Conservation (phyloP, 2,329 filamentous ascomycete species). For the Aureobasidium sp. region DNA sequence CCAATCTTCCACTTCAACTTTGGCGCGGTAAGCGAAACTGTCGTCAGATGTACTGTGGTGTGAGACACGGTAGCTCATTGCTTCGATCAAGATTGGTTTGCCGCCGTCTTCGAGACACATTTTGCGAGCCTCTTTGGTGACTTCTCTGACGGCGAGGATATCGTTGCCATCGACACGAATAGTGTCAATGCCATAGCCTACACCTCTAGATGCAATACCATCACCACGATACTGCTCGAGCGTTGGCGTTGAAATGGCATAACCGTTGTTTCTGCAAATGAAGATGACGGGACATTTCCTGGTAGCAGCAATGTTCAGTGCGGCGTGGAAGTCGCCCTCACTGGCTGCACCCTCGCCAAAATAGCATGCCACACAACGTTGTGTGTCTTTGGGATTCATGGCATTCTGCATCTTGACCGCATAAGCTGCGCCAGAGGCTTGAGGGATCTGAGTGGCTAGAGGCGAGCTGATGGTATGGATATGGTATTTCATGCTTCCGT, state of each 20-base stretch:
- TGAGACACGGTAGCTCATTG: conserved; percentile 96
- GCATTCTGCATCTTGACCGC: conserved; percentile 74
- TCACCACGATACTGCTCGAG: conserved; percentile 87
- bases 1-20: conserved; percentile 92
- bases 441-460: conserved; percentile 80
- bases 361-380: conserved; percentile 70
- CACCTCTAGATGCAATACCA: conserved; percentile 77
- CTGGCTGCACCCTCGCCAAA: conserved; percentile 88
- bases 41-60: conserved; percentile 97
- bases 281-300: conserved; percentile 81
- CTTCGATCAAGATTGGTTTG: conserved; percentile 79
- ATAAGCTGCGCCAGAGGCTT: conserved; percentile 80
- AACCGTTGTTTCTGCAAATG: conserved; percentile 89
- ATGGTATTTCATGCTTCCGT: conserved; percentile 75
- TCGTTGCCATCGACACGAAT: conserved; percentile 93
- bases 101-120: conserved; percentile 77
- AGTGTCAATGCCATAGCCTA: conserved; percentile 91
- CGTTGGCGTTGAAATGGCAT: conserved; percentile 82
- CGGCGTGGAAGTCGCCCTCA: conserved; percentile 88
- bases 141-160: conserved; percentile 79
- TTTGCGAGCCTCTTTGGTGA: conserved; percentile 66
- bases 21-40: conserved; percentile 89
- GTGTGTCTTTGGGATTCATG: conserved; percentile 60
- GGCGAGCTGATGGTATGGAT: conserved; percentile 85
- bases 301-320: conserved; percentile 84